Percentiles rank a stretch among this genome's conserved stretches.
These are phyloP conservation scores for Pyrus bretschneideri DNA, from an alignment of 306 rosid genomes.

Conservation along the genomic window DNA sequence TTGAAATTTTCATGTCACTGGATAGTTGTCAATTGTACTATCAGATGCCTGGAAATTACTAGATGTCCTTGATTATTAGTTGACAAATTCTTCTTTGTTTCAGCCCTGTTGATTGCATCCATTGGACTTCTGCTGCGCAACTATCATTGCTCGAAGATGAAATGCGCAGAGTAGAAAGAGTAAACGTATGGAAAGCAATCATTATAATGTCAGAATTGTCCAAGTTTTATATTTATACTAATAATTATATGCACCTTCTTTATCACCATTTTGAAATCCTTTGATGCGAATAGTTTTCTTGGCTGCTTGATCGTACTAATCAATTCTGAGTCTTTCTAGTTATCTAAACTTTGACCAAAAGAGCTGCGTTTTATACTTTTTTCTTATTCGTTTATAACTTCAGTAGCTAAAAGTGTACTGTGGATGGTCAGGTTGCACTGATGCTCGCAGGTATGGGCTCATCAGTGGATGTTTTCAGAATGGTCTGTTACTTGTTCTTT, in stretches of 20 bases:
- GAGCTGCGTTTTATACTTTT: not conserved
- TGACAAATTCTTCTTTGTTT: slow-evolving; percentile 16
- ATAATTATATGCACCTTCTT: not conserved
- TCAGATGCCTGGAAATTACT: slow-evolving; percentile 3
- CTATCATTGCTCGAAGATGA: slow-evolving; percentile 92
- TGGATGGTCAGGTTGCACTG: slow-evolving; percentile 62
- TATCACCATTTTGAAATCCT: slow-evolving; percentile 6
- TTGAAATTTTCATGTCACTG: not conserved
- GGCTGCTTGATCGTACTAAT: slow-evolving; percentile 1
- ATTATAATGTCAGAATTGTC: not conserved
- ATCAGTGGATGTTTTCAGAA: slow-evolving; percentile 74
- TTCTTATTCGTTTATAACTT: not conserved
- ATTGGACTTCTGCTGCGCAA: slow-evolving; percentile 97
- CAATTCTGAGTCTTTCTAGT: not conserved
- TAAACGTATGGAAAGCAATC: slow-evolving; percentile 55
- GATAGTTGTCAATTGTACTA: not conserved
- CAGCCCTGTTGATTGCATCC: slow-evolving; percentile 99
- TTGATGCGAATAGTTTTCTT: not conserved
- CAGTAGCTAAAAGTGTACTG: slow-evolving; percentile 7
- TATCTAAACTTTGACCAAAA: not conserved
- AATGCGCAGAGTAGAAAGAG: slow-evolving; percentile 95
- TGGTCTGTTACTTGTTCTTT: slow-evolving; percentile 29
- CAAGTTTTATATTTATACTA: not conserved
- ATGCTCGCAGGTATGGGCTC: slow-evolving; percentile 96
- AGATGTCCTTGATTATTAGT: not conserved